phyloP scores from a whole-genome alignment of 345 rosid species.

The Garcia nutans region DNA sequence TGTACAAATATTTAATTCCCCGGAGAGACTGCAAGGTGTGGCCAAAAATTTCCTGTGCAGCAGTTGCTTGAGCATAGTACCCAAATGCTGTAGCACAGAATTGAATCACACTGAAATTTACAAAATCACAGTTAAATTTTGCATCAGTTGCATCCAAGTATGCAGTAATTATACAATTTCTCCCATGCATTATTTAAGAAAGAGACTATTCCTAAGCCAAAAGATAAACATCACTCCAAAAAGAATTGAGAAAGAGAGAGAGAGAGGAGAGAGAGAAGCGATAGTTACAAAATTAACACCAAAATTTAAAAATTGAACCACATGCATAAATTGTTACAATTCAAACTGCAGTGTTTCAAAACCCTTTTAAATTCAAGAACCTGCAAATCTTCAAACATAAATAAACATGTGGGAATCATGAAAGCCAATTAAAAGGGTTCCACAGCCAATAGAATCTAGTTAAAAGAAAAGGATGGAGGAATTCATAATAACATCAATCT shows the following conservation, averaged over 20 bases:
- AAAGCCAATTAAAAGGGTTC: neutral
- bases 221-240: neutral
- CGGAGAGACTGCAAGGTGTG: conserved; percentile 97
- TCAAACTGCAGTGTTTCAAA: too few relatives aligned
- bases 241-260: neutral
- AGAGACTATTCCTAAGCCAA: neutral
- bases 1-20: conserved; percentile 89
- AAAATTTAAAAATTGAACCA: too few relatives aligned
- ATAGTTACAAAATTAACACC: neutral
- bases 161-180: neutral
- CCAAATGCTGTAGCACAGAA: conserved; percentile 95
- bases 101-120: conserved; percentile 81
- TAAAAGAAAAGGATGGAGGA: neutral
- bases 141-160: neutral
- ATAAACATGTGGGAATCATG: neutral
- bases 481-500: neutral
- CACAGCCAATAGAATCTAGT: neutral
- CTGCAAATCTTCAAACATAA: too few relatives aligned
- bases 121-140: conserved; percentile 15
- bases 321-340: too few relatives aligned
- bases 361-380: too few relatives aligned
- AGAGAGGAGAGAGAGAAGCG: neutral
- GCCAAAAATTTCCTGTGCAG: conserved; percentile 97
- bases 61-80: conserved; percentile 98
- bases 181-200: neutral